phyloP scores from a whole-genome alignment of 371 early-diverging fungal genomes.

The Dipsacomyces acuminosporus region DNA sequence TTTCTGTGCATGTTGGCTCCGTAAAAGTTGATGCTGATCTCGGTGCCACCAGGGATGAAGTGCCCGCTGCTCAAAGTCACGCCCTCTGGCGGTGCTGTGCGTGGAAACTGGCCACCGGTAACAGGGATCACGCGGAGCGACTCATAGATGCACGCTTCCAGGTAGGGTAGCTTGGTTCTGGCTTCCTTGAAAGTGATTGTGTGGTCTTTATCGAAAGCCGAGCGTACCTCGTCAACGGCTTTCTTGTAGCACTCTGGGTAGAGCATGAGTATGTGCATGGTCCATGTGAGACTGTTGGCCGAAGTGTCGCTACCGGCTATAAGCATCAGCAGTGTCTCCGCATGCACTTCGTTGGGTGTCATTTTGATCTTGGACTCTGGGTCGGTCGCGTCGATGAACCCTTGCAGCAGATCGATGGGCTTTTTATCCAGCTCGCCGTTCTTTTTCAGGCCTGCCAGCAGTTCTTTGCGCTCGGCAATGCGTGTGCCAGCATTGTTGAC shows the following conservation, averaged over 20 bases:
- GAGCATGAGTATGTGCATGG: slow-evolving; percentile 39
- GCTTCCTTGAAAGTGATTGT: slow-evolving; percentile 22
- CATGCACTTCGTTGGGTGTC: slow-evolving; percentile 27
- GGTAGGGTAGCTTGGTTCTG: slow-evolving; percentile 36
- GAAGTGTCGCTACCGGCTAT: slow-evolving; percentile 47
- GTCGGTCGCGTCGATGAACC: slow-evolving; percentile 42
- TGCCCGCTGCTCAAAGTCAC: neutral
- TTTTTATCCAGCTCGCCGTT: neutral
- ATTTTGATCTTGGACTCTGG: slow-evolving; percentile 34
- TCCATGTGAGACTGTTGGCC: slow-evolving; percentile 40
- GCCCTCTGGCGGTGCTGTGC: slow-evolving; percentile 20
- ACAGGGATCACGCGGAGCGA: slow-evolving; percentile 41
- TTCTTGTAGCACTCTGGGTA: slow-evolving; percentile 26
- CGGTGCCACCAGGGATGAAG: neutral
- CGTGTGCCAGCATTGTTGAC: neutral
- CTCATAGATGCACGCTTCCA: slow-evolving; percentile 45
- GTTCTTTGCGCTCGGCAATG: slow-evolving; percentile 4
- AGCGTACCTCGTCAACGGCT: slow-evolving; percentile 36
- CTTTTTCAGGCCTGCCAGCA: slow-evolving; percentile 1
- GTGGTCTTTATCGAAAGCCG: slow-evolving; percentile 17
- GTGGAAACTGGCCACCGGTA: slow-evolving; percentile 29
- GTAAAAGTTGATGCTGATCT: neutral
- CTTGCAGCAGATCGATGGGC: slow-evolving; percentile 39
- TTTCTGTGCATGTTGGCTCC: neutral
- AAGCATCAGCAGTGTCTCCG: slow-evolving; percentile 44